Base-by-base conservation (phyloP, 345 rosid species). In the Aquilaria sinensis region DNA sequence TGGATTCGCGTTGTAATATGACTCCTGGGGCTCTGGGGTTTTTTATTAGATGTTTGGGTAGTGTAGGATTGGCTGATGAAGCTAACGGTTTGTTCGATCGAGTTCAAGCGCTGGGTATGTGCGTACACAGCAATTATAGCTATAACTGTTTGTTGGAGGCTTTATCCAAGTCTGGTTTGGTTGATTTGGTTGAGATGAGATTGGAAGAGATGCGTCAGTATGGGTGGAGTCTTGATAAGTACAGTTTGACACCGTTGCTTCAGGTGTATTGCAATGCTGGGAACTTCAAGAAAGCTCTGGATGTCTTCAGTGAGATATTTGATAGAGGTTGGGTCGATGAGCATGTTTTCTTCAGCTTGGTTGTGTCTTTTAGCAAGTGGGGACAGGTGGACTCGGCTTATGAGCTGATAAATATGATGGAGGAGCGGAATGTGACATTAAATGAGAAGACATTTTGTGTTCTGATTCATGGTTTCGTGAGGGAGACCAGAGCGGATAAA, bases 121-220 rank as follows among this genome's bases (percentile, higher is more conserved):
- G 98, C 49, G 70, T 72, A 7, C 98, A 89, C 1, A 85, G 81
- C 78, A 63, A 37, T 41, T 92, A 92, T 64, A 77, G 74, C 31
- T 92, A 89, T 64, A 92, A 82, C 72, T 92, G 98, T 63, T 75
- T 92, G 81, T 62, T 92, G 50, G 96, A 87, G 78, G 88, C 85
- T 4, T 47, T 85, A 60, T 76, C 89, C 33, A 89, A 75, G 69
- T 82, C 86, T 49, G 61, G 54, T 67, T 80, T 74, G 37, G 64
- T 74, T 72, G 87, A 75, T 57, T 72, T 89, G 71, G 76, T 80
- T 57, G 96, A 89, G 80, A 60, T 31, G 71, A 89, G 80, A 73
- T 55, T 89, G 67, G 71, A 75, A 60, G 96, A 89, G 74, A 89
- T 92, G 96, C 65, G 61, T 10, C 77, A 71, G 57, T 75, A 37